Evolutionary conservation across 305 asterid species (phyloP).

Genomic region (Solanum aculeatissimum): DNA sequence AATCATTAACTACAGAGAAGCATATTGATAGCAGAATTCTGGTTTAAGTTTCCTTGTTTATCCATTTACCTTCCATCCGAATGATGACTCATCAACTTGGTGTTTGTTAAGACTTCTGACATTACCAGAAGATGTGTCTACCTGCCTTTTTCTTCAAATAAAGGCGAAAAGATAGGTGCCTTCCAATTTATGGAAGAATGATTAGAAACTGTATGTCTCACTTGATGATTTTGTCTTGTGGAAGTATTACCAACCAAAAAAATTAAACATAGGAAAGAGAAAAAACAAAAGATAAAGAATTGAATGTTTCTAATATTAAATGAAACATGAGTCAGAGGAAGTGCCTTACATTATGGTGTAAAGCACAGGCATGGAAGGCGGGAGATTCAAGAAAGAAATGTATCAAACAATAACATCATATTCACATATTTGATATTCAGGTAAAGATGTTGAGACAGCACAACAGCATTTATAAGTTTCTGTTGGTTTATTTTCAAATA

Average conservation of each 20-base stretch:
- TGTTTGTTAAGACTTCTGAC: not conserved
- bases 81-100: not conserved
- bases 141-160: not conserved
- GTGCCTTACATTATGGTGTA: not conserved
- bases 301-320: not conserved
- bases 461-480: not conserved
- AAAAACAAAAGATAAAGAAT: not conserved
- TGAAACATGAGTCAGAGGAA: not conserved
- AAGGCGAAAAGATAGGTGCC: not conserved
- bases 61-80: not conserved
- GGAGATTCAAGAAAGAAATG: not conserved
- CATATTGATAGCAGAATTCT: not conserved
- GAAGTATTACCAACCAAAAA: not conserved
- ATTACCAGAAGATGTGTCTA: not conserved
- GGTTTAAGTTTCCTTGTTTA: not conserved
- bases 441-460: not conserved
- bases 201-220: not conserved
- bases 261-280: not conserved
- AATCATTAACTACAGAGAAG: not conserved
- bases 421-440: not conserved
- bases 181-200: not conserved
- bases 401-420: not conserved
- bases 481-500: not conserved
- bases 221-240: not conserved
- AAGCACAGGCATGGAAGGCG: not conserved